phyloP scores from a whole-genome alignment of 2,329 filamentous ascomycete genomes.

The Cladophialophora carrionii region DNA sequence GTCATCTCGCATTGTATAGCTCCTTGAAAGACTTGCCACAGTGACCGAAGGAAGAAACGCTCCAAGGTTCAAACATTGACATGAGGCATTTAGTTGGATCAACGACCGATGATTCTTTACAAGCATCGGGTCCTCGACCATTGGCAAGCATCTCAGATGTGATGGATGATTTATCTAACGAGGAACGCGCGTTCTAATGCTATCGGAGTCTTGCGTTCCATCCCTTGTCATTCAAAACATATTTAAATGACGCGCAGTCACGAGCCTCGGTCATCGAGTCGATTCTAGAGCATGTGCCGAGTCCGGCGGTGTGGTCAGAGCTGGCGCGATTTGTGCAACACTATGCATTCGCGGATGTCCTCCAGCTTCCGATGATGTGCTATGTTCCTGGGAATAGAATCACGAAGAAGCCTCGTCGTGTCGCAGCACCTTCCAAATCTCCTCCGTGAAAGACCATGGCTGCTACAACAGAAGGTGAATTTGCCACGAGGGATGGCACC shows the following conservation, averaged over 20 bases:
- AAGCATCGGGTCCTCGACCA: not conserved
- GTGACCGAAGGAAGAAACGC: not conserved
- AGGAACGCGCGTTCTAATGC: not conserved
- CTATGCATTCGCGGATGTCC: conserved; percentile 1
- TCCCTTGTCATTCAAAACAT: not conserved
- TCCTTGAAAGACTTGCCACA: not conserved
- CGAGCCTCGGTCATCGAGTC: not conserved
- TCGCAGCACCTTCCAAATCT: not conserved
- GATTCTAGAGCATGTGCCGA: not conserved
- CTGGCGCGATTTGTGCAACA: not conserved
- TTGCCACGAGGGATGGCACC: conserved; percentile 56
- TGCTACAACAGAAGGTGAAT: conserved; percentile 56
- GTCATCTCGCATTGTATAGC: not conserved
- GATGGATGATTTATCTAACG: not conserved
- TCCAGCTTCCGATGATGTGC: not conserved
- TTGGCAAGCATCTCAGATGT: not conserved
- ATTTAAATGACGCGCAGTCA: not conserved
- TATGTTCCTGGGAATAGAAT: not conserved
- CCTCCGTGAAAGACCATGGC: not conserved
- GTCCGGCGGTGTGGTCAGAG: not conserved
- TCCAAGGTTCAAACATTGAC: not conserved
- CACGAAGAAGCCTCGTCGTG: not conserved
- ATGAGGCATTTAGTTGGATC: not conserved
- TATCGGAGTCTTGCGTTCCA: not conserved
- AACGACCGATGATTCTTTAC: not conserved